phyloP scores from a whole-genome alignment of 495 filamentous ascomycete genomes.

The Penicillium psychrofluorescens region DNA sequence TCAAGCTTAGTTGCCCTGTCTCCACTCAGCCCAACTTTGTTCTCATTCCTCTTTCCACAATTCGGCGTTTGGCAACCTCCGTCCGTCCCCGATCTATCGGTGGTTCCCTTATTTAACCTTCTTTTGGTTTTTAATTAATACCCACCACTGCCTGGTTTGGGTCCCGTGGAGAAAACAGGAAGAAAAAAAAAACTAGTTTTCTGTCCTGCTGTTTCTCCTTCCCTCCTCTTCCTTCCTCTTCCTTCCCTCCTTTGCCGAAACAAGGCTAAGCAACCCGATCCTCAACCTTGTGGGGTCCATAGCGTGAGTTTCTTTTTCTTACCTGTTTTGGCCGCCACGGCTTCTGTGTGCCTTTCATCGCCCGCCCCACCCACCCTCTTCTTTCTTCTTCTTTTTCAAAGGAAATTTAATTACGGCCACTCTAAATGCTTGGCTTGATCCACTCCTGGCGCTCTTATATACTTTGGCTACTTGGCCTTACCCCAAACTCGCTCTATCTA shows the following conservation, averaged over 20 bases:
- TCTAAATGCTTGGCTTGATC: neutral
- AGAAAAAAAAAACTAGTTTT: neutral
- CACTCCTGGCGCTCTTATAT: conserved; percentile 2
- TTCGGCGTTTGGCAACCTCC: conserved; percentile 24
- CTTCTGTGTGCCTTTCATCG: too few species aligned
- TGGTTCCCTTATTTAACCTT: conserved; percentile 27
- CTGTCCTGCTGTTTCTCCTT: conserved; percentile 3
- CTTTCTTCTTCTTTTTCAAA: conserved; percentile 1
- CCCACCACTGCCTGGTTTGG: too few species aligned
- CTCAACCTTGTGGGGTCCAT: conserved; percentile 16
- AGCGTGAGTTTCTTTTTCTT: conserved; percentile 5
- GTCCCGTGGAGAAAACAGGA: too few species aligned
- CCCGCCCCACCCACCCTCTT: conserved; percentile 1
- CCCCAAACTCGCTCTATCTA: too few species aligned
- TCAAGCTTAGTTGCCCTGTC: neutral
- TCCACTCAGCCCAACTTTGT: neutral
- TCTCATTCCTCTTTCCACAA: conserved; percentile 1
- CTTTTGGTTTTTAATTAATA: conserved; percentile 9
- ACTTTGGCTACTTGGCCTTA: conserved; percentile 1
- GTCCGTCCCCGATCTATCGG: conserved; percentile 18
- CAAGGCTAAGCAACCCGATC: conserved; percentile 5
- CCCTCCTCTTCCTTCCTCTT: conserved; percentile 3
- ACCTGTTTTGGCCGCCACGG: too few species aligned
- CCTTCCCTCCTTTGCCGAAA: conserved; percentile 8
- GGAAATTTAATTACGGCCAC: too few species aligned